Percentiles rank a stretch among this genome's conserved stretches.
These are phyloP conservation scores for Quercus lobata DNA, from an alignment of 331 rosid species.

Conservation along the genomic window DNA sequence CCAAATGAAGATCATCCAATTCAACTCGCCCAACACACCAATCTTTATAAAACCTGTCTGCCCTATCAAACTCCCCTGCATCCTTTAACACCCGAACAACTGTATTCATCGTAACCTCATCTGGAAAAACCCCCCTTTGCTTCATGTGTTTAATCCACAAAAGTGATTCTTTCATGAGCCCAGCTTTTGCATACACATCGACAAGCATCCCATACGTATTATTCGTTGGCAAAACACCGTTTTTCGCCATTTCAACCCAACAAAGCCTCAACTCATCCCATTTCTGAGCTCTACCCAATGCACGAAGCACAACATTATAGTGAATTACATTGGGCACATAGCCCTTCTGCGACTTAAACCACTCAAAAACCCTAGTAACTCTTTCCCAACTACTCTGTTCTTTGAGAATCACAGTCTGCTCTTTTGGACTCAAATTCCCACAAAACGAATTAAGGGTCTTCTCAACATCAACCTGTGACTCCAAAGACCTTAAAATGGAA, in stretches of 20 bases:
- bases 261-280: conserved; percentile 82
- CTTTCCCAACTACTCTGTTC: conserved; percentile 64
- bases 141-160: conserved; percentile 91
- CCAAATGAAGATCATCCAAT: conserved; percentile 62
- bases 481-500: conserved; percentile 46
- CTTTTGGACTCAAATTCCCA: conserved; percentile 45
- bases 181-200: conserved; percentile 82
- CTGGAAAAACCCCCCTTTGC: conserved; percentile 65
- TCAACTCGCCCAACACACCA: conserved; percentile 71
- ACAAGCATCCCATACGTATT: conserved; percentile 81
- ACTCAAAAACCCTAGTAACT: conserved; percentile 53
- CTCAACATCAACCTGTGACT: conserved; percentile 33
- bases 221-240: conserved; percentile 52
- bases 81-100: conserved; percentile 82
- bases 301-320: conserved; percentile 78
- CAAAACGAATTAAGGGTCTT: conserved; percentile 41
- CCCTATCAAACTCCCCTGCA: conserved; percentile 65
- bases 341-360: conserved; percentile 62
- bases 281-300: conserved; percentile 67
- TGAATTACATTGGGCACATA: conserved; percentile 78
- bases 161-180: conserved; percentile 75
- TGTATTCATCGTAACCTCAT: conserved; percentile 88
- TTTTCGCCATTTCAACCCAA: conserved; percentile 83
- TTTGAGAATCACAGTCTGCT: conserved; percentile 66
- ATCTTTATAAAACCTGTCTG: conserved; percentile 66